These are phyloP conservation scores for Penicillium sp. DNA, from an alignment of 2,329 filamentous ascomycete genomes.

Conservation along the genomic window DNA sequence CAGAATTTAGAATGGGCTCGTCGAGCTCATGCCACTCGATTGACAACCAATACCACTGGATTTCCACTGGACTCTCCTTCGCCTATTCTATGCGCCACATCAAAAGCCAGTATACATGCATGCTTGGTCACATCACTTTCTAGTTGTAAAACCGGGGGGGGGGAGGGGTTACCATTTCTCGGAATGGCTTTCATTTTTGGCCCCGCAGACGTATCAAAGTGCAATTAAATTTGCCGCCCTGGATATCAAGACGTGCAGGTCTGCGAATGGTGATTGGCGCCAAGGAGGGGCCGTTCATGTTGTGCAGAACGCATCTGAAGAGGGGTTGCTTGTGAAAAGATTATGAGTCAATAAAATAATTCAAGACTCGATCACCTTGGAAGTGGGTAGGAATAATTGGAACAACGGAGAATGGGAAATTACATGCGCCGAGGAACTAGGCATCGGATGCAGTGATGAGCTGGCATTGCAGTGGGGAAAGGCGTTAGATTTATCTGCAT, in stretches of 20 bases:
- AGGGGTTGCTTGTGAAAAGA: not conserved
- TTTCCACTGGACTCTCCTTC: no score
- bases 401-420: conserved; percentile 6
- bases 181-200: not conserved
- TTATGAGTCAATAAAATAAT: conserved; percentile 3
- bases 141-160: no score
- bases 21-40: no score
- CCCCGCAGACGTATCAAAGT: conserved; percentile 19
- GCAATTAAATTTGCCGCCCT: conserved; percentile 14
- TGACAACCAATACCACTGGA: no score
- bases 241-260: conserved; percentile 26
- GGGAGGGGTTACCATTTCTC: no score
- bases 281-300: conserved; percentile 25
- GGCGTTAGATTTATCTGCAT: conserved; percentile 14
- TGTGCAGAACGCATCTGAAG: conserved; percentile 28
- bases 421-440: conserved; percentile 5
- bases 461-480: conserved; percentile 58
- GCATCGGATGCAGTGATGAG: conserved; percentile 70
- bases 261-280: conserved; percentile 21
- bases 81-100: no score
- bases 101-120: no score
- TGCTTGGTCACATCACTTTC: no score
- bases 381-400: conserved; percentile 4
- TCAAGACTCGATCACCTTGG: no score
- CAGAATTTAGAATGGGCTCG: no score